Evolutionary conservation across 768 basidiomycete species (phyloP).

Genomic region (Tulasnella sp.): DNA sequence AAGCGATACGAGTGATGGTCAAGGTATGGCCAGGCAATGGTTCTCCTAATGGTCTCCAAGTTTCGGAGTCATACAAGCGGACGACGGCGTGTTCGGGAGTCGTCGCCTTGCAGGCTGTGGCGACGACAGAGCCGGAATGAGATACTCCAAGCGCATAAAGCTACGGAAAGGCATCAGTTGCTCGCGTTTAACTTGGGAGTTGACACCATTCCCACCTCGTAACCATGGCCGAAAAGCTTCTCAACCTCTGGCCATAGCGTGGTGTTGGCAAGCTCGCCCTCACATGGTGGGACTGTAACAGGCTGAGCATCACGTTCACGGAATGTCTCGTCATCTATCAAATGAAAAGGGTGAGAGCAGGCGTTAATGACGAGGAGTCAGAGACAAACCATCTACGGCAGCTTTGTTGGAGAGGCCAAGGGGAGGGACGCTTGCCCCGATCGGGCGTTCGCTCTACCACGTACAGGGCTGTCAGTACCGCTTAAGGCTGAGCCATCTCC

Average conservation of each 20-base stretch:
- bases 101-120: slow-evolving; percentile 88
- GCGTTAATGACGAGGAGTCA: background rate
- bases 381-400: slow-evolving; percentile 55
- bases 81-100: slow-evolving; percentile 84
- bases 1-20: slow-evolving; percentile 85
- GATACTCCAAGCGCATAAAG: slow-evolving; percentile 62
- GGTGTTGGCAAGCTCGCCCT: slow-evolving; percentile 79
- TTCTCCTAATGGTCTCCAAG: slow-evolving; percentile 64
- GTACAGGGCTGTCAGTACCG: background rate
- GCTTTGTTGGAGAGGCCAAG: slow-evolving; percentile 94
- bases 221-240: slow-evolving; percentile 96
- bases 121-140: slow-evolving; percentile 61
- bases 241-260: slow-evolving; percentile 97
- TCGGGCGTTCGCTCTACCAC: slow-evolving; percentile 55
- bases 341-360: too few species aligned
- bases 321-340: slow-evolving; percentile 19
- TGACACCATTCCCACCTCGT: slow-evolving; percentile 59
- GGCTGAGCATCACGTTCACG: slow-evolving; percentile 15
- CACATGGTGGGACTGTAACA: slow-evolving; percentile 52
- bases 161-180: background rate
- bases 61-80: slow-evolving; percentile 69
- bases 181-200: background rate
- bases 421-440: slow-evolving; percentile 86
- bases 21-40: slow-evolving; percentile 79
- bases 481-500: background rate